These are phyloP conservation scores for Wakefieldia striispora DNA, from an alignment of 768 basidiomycete species.

Conservation along the genomic window DNA sequence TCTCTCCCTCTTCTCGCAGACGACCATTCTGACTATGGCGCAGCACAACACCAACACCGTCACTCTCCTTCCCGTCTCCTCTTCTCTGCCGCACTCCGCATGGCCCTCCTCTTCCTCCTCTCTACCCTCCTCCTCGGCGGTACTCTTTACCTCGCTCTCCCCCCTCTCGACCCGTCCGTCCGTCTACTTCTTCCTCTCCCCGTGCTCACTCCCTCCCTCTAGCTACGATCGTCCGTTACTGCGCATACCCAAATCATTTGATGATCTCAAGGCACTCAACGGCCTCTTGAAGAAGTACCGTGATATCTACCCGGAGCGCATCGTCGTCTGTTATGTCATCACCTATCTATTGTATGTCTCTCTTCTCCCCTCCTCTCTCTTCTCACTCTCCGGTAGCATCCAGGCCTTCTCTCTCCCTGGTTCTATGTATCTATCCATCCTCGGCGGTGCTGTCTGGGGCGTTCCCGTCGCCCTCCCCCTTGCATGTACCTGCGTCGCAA, in stretches of 20 bases:
- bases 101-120: slow-evolving; percentile 71
- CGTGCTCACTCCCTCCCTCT: slow-evolving; percentile 19
- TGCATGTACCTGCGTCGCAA: slow-evolving; percentile 89
- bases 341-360: slow-evolving; percentile 87
- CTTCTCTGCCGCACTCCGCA: slow-evolving; percentile 80
- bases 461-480: slow-evolving; percentile 81
- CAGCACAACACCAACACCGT: slow-evolving; percentile 37
- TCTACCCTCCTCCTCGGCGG: slow-evolving; percentile 71
- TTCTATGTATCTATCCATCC: slow-evolving; percentile 96
- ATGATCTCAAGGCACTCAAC: slow-evolving; percentile 83
- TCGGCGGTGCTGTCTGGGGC: slow-evolving; percentile 95
- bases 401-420: slow-evolving; percentile 97
- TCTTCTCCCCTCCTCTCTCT: neutral
- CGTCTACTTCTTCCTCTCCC: neutral
- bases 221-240: slow-evolving; percentile 76
- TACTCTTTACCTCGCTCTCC: slow-evolving; percentile 78
- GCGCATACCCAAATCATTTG: slow-evolving; percentile 85
- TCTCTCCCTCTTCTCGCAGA: slow-evolving; percentile 28
- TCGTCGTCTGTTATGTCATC: slow-evolving; percentile 82
- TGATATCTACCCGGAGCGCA: slow-evolving; percentile 80
- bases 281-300: slow-evolving; percentile 87
- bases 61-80: slow-evolving; percentile 57
- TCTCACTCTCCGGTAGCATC: slow-evolving; percentile 50
- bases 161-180: slow-evolving; percentile 73
- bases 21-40: slow-evolving; percentile 49